Conservation (phyloP, 176 grass and related monocot species). For the Puccinellia tenuiflora region DNA sequence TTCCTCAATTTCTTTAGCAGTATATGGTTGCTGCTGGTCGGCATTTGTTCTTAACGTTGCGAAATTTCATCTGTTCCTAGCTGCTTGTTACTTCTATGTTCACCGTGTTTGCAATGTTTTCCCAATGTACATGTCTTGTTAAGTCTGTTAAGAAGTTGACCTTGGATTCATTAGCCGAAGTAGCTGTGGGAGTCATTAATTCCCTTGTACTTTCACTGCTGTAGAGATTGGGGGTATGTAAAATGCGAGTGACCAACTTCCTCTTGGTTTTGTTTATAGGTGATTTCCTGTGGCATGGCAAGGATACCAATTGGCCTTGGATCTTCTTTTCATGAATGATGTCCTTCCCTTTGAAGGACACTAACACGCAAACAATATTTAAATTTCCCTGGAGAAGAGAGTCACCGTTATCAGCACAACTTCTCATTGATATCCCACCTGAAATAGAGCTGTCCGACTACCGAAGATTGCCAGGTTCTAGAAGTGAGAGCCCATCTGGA, state of each 20-base stretch:
- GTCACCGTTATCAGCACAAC: slow-evolving; percentile 46
- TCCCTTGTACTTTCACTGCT: not conserved
- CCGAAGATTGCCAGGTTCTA: slow-evolving; percentile 44
- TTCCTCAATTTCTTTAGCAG: not conserved
- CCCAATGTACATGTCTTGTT: not conserved
- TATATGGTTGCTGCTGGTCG: not conserved
- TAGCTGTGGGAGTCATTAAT: not conserved
- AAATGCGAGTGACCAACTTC: slow-evolving; percentile 10
- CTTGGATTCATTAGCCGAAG: not conserved
- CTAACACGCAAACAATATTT: slow-evolving; percentile 30
- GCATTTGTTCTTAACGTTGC: not conserved
- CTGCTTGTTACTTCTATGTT: not conserved
- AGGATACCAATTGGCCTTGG: slow-evolving; percentile 23
- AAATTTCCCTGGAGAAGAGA: slow-evolving; percentile 64
- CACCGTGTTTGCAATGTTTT: not conserved
- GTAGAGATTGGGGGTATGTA: not conserved
- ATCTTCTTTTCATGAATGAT: slow-evolving; percentile 43
- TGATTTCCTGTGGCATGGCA: slow-evolving; percentile 39
- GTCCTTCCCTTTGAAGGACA: slow-evolving; percentile 49
- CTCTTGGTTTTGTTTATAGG: slow-evolving; percentile 6
- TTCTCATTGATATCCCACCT: slow-evolving; percentile 55
- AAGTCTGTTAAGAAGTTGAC: not conserved
- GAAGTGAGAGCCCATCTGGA: slow-evolving; percentile 66
- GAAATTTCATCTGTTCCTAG: not conserved
- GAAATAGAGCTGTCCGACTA: slow-evolving; percentile 92